Conservation (phyloP, 805 yeast species). For the Alloascoidea africana region DNA sequence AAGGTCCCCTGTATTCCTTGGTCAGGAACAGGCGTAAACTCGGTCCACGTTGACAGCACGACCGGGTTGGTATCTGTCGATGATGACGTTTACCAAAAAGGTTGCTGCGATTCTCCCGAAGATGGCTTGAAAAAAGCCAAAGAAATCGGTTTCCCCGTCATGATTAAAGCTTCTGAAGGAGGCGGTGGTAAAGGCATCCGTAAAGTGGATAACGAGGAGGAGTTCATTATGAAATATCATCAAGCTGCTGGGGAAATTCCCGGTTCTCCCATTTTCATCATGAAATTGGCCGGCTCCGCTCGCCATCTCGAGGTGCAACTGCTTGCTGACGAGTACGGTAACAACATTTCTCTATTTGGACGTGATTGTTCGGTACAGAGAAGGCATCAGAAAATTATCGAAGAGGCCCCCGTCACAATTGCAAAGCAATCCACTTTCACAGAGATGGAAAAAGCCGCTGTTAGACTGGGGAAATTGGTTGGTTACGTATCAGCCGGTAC, state of each 20-base stretch:
- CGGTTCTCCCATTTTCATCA: constrained; percentile 95
- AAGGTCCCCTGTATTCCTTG: constrained; percentile 97
- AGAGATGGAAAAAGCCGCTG: constrained; percentile 94
- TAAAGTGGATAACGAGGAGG: constrained; percentile 76
- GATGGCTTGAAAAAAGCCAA: constrained; percentile 82
- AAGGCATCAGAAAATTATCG: constrained; percentile 97
- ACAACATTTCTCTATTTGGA: constrained; percentile 92
- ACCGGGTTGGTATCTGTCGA: constrained; percentile 81
- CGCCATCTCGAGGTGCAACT: constrained; percentile 97
- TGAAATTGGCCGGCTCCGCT: constrained; percentile 95
- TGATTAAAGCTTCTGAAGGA: constrained; percentile 99
- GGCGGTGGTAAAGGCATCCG: constrained; percentile 99
- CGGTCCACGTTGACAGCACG: constrained; percentile 51
- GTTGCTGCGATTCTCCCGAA: constrained; percentile 76
- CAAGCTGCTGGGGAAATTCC: constrained; percentile 98
- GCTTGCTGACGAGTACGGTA: constrained; percentile 96
- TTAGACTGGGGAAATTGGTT: constrained; percentile 87
- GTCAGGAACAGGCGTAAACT: constrained; percentile 96
- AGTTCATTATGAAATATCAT: constrained; percentile 60
- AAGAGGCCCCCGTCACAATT: constrained; percentile 97
- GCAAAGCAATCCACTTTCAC: constrained; percentile 78
- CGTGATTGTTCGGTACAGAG: constrained; percentile 99
- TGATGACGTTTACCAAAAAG: constrained; percentile 70
- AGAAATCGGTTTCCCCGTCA: constrained; percentile 90
- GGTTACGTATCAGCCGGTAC: constrained; percentile 99